Percentiles rank a stretch among this genome's conserved stretches.
phyloP scores from a whole-genome alignment of 129 eudicot genomes.

The Chrysanthemum makinoi region DNA sequence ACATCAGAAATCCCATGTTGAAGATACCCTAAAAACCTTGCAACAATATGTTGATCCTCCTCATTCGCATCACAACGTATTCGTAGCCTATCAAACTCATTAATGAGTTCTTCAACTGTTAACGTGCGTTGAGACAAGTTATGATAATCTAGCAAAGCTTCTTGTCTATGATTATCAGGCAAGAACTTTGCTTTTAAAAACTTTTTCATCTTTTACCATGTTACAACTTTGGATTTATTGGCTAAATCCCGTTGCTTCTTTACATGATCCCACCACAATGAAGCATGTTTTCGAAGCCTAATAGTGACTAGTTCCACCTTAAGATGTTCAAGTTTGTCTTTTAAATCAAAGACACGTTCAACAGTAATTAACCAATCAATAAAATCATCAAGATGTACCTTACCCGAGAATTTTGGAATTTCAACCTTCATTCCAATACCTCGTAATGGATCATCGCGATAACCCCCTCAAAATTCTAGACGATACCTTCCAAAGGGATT shows the following conservation, averaged over 20 bases:
- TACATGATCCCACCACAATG: not conserved
- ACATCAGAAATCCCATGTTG: not conserved
- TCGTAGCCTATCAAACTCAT: not conserved
- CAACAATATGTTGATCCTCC: not conserved
- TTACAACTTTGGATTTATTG: too few relatives aligned
- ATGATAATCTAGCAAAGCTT: not conserved
- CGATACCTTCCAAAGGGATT: too few relatives aligned
- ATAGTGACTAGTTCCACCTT: not conserved
- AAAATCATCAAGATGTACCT: not conserved
- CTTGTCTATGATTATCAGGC: not conserved
- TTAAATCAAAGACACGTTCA: not conserved
- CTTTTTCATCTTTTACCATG: too few relatives aligned
- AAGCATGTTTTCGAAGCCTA: not conserved
- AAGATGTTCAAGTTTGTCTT: not conserved
- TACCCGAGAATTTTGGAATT: not conserved
- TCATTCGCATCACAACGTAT: not conserved
- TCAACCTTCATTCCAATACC: not conserved
- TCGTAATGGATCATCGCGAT: too few relatives aligned
- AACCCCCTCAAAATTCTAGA: too few relatives aligned
- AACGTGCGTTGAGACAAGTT: not conserved
- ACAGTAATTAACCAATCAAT: not conserved
- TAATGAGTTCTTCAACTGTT: not conserved
- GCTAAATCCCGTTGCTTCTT: not conserved
- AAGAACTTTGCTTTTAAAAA: not conserved
- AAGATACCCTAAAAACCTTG: not conserved